These are phyloP conservation scores for Dactylellina leptospora DNA, from an alignment of 2,329 filamentous ascomycete species.

Conservation along the genomic window DNA sequence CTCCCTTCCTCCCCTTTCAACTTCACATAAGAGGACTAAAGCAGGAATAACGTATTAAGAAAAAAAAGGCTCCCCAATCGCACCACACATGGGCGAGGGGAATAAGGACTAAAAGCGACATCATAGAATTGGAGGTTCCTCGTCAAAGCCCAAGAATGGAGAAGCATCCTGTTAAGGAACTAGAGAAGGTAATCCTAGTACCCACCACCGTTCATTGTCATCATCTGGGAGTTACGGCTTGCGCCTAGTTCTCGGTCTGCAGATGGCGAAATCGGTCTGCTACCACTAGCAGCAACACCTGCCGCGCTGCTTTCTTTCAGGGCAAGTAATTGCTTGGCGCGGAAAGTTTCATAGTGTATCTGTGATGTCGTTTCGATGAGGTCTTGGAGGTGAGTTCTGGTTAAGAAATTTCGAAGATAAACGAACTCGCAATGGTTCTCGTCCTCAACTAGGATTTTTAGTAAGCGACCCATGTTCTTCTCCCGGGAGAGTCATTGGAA, in stretches of 20 bases:
- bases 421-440: conserved; percentile 99
- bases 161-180: conserved; percentile 5
- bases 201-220: conserved; percentile 99
- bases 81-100: too few species aligned
- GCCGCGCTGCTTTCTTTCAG: conserved; percentile 97
- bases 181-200: conserved; percentile 34
- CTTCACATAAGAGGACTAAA: background rate
- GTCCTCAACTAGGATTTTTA: conserved; percentile 74
- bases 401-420: conserved; percentile 97
- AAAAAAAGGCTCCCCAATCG: background rate
- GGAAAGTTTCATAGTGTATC: conserved; percentile 99
- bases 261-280: conserved; percentile 92
- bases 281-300: conserved; percentile 70
- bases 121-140: conserved; percentile 1
- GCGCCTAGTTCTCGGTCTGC: conserved; percentile 84
- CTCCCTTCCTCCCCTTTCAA: background rate
- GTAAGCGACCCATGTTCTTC: too few species aligned
- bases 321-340: conserved; percentile 96
- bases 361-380: conserved; percentile 99
- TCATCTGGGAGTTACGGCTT: conserved; percentile 94
- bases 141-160: background rate
- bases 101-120: too few species aligned
- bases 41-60: background rate
- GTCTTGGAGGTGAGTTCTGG: conserved; percentile 96
- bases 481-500: too few species aligned